Percentiles rank a stretch among this genome's conserved stretches.
phyloP scores from a whole-genome alignment of 2,329 filamentous ascomycete genomes.

The Trichophyton rubrum region DNA sequence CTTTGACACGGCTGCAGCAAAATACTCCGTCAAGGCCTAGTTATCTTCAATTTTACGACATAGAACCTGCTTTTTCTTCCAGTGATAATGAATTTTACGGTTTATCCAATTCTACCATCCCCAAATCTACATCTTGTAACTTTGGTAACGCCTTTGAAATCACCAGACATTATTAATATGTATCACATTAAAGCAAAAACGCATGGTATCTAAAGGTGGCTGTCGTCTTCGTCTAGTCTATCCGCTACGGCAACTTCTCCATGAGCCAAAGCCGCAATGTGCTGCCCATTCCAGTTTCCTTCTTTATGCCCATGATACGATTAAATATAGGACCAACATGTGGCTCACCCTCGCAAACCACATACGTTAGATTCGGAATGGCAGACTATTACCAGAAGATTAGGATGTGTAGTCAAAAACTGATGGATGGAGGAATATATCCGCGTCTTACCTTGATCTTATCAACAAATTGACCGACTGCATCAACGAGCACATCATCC shows the following conservation, averaged over 20 bases:
- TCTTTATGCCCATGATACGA: slow-evolving; percentile 23
- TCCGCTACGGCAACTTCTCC: slow-evolving; percentile 9
- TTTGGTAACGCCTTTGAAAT: too few relatives aligned
- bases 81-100: slow-evolving; percentile 1
- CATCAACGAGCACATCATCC: slow-evolving; percentile 45
- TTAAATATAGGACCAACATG: slow-evolving; percentile 34
- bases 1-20: slow-evolving; percentile 74
- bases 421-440: not conserved
- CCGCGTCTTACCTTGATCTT: slow-evolving; percentile 33
- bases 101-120: not conserved
- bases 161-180: not conserved
- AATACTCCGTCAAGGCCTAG: slow-evolving; percentile 70
- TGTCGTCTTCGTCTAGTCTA: not conserved
- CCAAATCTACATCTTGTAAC: too few relatives aligned
- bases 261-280: slow-evolving; percentile 26
- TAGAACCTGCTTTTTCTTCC: not conserved
- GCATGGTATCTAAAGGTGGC: not conserved
- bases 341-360: slow-evolving; percentile 27
- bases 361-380: slow-evolving; percentile 23
- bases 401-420: not conserved
- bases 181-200: not conserved
- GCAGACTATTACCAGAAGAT: slow-evolving; percentile 12
- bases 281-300: slow-evolving; percentile 30
- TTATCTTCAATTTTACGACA: slow-evolving; percentile 13
- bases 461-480: slow-evolving; percentile 39